Conservation (phyloP, 352 stramenopile genomes). For the Saprolegnia diclina region DNA sequence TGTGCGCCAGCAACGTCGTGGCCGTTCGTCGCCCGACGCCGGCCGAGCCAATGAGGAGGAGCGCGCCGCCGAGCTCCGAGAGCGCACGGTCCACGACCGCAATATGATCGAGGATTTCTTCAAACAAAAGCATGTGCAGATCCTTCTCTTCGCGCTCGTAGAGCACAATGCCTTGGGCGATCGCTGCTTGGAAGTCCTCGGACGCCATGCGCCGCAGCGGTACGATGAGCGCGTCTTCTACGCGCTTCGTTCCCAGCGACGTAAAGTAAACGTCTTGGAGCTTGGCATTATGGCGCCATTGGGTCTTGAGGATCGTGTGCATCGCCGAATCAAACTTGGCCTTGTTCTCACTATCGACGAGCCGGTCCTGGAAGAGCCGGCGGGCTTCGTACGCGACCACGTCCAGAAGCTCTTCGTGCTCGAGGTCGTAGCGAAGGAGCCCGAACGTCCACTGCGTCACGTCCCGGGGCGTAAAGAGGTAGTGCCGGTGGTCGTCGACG, state of each 20-base stretch:
- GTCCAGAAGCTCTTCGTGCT: constrained; percentile 83
- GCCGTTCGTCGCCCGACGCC: constrained; percentile 85
- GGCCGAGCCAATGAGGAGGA: constrained; percentile 85
- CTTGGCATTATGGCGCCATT: constrained; percentile 74
- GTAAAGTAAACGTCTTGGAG: constrained; percentile 84
- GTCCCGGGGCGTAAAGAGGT: constrained; percentile 91
- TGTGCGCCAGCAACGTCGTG: constrained; percentile 79
- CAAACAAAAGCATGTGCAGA: constrained; percentile 90
- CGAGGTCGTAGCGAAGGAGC: constrained; percentile 87
- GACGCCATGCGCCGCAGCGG: constrained; percentile 49
- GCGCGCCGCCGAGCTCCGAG: constrained; percentile 73
- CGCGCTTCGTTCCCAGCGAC: constrained; percentile 39
- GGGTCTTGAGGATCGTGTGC: constrained; percentile 73
- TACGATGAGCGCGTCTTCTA: constrained; percentile 30
- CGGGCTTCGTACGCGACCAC: constrained; percentile 86
- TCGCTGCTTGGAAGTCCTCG: constrained; percentile 80
- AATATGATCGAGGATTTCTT: constrained; percentile 89
- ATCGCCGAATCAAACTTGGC: constrained; percentile 83
- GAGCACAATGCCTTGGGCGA: constrained; percentile 87
- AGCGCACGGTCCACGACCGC: constrained; percentile 86
- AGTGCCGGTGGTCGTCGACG: constrained; percentile 92
- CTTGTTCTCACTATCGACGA: constrained; percentile 76
- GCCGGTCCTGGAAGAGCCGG: constrained; percentile 85
- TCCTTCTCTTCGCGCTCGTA: constrained; percentile 94
- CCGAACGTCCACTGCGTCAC: constrained; percentile 89